Percentiles rank a stretch among this genome's conserved stretches.
phyloP scores from a whole-genome alignment of 495 filamentous ascomycete genomes.

The Penicillium crystallinum region DNA sequence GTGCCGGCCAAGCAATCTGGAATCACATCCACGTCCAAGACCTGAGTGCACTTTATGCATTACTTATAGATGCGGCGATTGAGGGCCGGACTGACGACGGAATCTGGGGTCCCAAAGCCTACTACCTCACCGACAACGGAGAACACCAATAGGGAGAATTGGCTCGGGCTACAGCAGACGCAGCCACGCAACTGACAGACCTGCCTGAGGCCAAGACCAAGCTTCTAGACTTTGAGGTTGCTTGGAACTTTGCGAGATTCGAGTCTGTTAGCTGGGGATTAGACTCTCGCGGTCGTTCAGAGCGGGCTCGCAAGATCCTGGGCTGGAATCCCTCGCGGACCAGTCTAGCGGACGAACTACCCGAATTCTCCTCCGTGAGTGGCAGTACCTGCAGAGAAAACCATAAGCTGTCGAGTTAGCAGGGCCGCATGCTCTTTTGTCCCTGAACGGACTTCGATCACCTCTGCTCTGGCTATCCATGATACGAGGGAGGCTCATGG shows the following conservation, averaged over 20 bases:
- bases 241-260: slow-evolving; percentile 29
- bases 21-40: slow-evolving; percentile 66
- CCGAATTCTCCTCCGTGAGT: slow-evolving; percentile 37
- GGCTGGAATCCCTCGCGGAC: slow-evolving; percentile 53
- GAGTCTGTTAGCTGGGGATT: slow-evolving; percentile 44
- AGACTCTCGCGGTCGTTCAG: slow-evolving; percentile 55
- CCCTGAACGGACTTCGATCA: neutral
- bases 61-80: slow-evolving; percentile 59
- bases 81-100: slow-evolving; percentile 44
- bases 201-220: slow-evolving; percentile 48
- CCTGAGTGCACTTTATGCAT: slow-evolving; percentile 55
- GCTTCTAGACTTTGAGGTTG: slow-evolving; percentile 21
- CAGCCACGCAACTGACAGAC: slow-evolving; percentile 54
- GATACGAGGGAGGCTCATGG: neutral
- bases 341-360: slow-evolving; percentile 48
- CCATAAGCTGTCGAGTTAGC: neutral
- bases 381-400: slow-evolving; percentile 9
- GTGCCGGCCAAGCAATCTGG: slow-evolving; percentile 57
- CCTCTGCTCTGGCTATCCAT: neutral
- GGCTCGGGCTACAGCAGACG: slow-evolving; percentile 49
- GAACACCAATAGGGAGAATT: slow-evolving; percentile 64
- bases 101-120: slow-evolving; percentile 63
- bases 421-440: no score
- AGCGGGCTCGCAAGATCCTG: slow-evolving; percentile 54
- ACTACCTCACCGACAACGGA: slow-evolving; percentile 68